Percentiles rank a stretch among this genome's conserved stretches.
Conservation (phyloP, 2,329 filamentous ascomycete species). For the Dothidotthia symphoricarpi region DNA sequence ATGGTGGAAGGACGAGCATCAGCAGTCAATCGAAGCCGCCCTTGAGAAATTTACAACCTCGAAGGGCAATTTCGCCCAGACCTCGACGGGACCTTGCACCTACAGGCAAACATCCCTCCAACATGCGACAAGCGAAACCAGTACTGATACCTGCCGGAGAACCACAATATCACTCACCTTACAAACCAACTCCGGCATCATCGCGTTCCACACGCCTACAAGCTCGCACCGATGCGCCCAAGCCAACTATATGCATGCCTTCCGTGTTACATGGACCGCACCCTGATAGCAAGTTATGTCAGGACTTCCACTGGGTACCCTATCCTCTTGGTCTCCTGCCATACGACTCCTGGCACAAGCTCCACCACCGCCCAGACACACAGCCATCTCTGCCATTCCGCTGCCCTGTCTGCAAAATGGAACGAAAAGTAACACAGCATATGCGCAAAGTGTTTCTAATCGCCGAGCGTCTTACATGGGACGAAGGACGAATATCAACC, state of each 20-base stretch:
- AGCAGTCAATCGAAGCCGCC: no score
- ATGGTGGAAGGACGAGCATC: background rate
- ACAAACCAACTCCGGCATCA: background rate
- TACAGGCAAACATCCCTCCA: no score
- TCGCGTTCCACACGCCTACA: no score
- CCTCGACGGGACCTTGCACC: no score
- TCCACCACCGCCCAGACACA: constrained; percentile 17
- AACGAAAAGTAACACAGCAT: constrained; percentile 17
- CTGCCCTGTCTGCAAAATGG: constrained; percentile 17
- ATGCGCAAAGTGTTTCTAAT: constrained; percentile 31
- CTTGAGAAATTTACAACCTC: no score
- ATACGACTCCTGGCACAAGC: constrained; percentile 23
- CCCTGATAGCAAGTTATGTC: constrained; percentile 18
- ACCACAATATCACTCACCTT: background rate
- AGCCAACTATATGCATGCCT: constrained; percentile 4
- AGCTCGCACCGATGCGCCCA: background rate
- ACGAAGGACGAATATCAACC: constrained; percentile 13
- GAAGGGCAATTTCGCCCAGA: no score
- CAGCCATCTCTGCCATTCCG: constrained; percentile 9
- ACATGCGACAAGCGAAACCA: no score
- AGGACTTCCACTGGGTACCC: constrained; percentile 25
- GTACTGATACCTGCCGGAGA: no score
- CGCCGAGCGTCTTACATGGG: constrained; percentile 27
- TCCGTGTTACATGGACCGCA: constrained; percentile 18
- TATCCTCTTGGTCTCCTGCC: constrained; percentile 27